Conservation (phyloP, 371 early-diverging fungal genomes). For the Gilbertella persicaria region DNA sequence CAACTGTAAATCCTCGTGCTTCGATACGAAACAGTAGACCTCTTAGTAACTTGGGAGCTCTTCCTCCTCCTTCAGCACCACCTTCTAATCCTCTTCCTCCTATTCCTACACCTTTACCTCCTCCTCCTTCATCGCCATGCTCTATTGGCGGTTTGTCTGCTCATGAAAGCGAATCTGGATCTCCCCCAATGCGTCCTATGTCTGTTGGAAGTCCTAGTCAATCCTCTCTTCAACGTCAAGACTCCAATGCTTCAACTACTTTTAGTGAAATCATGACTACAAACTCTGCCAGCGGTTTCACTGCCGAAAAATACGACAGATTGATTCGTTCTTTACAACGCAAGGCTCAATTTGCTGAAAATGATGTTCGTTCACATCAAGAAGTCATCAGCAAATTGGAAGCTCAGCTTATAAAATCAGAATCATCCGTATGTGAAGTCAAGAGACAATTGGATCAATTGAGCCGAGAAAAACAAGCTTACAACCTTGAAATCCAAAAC, state of each 20-base stretch:
- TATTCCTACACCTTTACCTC: slow-evolving; percentile 41
- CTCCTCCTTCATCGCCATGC: slow-evolving; percentile 21
- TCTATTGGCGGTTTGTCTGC: background rate
- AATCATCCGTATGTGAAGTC: slow-evolving; percentile 38
- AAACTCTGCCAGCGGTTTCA: slow-evolving; percentile 22
- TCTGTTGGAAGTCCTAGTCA: background rate
- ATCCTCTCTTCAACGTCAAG: slow-evolving; percentile 21
- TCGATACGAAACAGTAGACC: slow-evolving; percentile 19
- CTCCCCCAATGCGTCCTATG: slow-evolving; percentile 8
- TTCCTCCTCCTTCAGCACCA: slow-evolving; percentile 51
- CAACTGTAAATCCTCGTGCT: slow-evolving; percentile 13
- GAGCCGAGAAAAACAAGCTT: slow-evolving; percentile 43
- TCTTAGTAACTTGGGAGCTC: background rate
- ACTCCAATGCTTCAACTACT: slow-evolving; percentile 24
- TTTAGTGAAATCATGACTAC: slow-evolving; percentile 27
- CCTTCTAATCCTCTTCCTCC: slow-evolving; percentile 55
- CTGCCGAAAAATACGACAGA: slow-evolving; percentile 50
- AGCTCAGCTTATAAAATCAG: slow-evolving; percentile 40
- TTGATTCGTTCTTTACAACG: slow-evolving; percentile 49
- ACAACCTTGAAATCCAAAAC: slow-evolving; percentile 39
- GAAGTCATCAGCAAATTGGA: slow-evolving; percentile 49
- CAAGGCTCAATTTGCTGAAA: slow-evolving; percentile 44
- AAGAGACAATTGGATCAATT: slow-evolving; percentile 44
- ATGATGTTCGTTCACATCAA: slow-evolving; percentile 41
- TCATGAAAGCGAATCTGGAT: slow-evolving; percentile 4